Percentiles rank a stretch among this genome's conserved stretches.
phyloP scores from a whole-genome alignment of 2,329 filamentous ascomycete genomes.

The Aureobasidium sp. region DNA sequence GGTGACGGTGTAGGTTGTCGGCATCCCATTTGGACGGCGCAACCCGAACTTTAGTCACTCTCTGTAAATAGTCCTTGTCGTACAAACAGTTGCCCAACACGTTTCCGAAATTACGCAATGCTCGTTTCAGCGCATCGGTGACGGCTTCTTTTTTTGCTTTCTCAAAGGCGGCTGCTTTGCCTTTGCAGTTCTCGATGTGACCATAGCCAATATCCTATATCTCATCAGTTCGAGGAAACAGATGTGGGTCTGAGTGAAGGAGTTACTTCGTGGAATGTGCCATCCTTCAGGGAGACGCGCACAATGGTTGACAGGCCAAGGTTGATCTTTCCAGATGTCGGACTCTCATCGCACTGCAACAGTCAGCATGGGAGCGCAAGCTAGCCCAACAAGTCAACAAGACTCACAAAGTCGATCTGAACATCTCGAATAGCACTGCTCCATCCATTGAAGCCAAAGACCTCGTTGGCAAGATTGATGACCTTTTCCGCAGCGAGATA shows the following conservation, averaged over 20 bases:
- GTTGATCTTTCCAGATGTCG: constrained; percentile 68
- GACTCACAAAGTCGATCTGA: constrained; percentile 76
- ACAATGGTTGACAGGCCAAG: constrained; percentile 86
- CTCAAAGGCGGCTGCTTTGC: constrained; percentile 92
- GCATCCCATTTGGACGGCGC: constrained; percentile 71
- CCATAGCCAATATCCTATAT: constrained; percentile 82
- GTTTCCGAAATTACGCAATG: constrained; percentile 88
- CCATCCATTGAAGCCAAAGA: constrained; percentile 98
- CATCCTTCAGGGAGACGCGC: constrained; percentile 81
- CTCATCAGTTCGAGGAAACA: constrained; percentile 4
- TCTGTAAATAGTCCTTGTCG: constrained; percentile 86
- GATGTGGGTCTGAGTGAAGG: neutral
- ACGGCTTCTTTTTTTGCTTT: constrained; percentile 98
- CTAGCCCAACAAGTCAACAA: constrained; percentile 2
- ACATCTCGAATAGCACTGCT: constrained; percentile 92
- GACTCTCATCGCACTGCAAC: constrained; percentile 66
- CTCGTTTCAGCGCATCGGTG: constrained; percentile 86
- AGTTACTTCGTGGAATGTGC: constrained; percentile 78
- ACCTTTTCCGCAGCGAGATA: constrained; percentile 96
- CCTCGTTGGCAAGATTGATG: constrained; percentile 88
- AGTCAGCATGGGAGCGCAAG: neutral
- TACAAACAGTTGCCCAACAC: constrained; percentile 98
- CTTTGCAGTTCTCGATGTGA: constrained; percentile 90
- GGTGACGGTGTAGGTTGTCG: constrained; percentile 72
- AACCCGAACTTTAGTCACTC: constrained; percentile 84